Evolutionary conservation across 768 basidiomycete genomes (phyloP), one percentile per base, ranked within the genome.

Genomic region (Phaeotremella skinneri): DNA sequence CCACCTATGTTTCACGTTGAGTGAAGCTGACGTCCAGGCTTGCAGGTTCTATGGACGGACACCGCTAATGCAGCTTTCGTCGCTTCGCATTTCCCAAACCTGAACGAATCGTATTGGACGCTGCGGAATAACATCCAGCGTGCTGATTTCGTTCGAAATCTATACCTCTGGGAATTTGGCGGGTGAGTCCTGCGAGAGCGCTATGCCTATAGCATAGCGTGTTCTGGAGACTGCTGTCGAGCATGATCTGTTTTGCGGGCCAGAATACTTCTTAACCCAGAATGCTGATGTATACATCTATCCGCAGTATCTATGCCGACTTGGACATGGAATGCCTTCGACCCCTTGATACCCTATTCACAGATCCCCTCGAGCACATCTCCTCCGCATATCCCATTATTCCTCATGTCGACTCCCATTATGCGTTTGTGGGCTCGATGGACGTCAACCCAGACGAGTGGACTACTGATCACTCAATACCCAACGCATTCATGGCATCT

Each of bases 401-500:
- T 13, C 26, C 34, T 21, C 34, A 45, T 14, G 31, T 34, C 34
- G 31, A 47, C 27, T 34, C 57, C 34, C 30, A 26, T 5, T 23
- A 30, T 7, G 64, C 57, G 20, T 57, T 59, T 30, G 30, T 59
- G 6, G 64, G 64, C 16, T 52, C 49, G 7, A 59, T 59, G 58
- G 56, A 54, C 11, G 21, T 23, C 13, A 43, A 50, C 7, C 26
- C 48, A 30, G 3, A 42, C 0, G 49, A 43, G 4, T 30, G 42
- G 14, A 26, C 27, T 3, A 20, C 23, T 26, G 14, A 52, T n/a
- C 64, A 66, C 31, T 50, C 49, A 29, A 59, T 66, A 39, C 64
- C 64, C 25, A 66, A 66, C 55, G 64, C 64, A 21, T 66, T 54
- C 41, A 62, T 66, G 56, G 64, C 64, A 16, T 59, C 57, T 5